Evolutionary conservation across 1,284 basidiomycete species (phyloP), one percentile per base, ranked within the genome.

Genomic region (Pholiota adiposa): DNA sequence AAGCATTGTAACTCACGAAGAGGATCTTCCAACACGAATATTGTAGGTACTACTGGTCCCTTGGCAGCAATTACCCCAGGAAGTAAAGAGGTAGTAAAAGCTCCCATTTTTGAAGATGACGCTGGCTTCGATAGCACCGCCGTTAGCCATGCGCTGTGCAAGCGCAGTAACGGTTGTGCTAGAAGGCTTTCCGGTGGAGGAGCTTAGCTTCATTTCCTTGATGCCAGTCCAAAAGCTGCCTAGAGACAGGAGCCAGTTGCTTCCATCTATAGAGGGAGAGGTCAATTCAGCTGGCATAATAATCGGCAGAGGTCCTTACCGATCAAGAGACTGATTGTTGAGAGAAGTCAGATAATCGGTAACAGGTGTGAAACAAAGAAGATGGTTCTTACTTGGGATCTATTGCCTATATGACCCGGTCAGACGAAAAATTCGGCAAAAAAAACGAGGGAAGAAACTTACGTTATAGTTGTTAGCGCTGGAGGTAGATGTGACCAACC

Each of bases 61-160:
- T 25, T 69, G 44, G 71, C 85, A 87, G 70, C 85, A 86, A 1
- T 72, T 73, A 64, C 85, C 85, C 83, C 83, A 86, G 14, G 78
- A 81, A 0, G 79, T 78, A 70, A 86, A 87, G 25, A 87, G 75
- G 64, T 87, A 87, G 69, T 77, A 86, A 67, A 74, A 85, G 44
- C 64, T 75, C 23, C 76, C 76, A 60, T 72, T 67, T 64, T 83
- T 77, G 72, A 71, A 83, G 41, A 85, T 74, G 27, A 71, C 72
- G 54, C 77, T 78, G 19, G 79, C 83, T 66, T 85, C 83, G 54
- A 84, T 76, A 3, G 80, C 81, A 1, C 78, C 80, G 50, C 67
- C 64, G 57, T 72, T 68, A 0, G 74, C 76, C 5, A 78, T 77
- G 31, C 83, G 80, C 56, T 75, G 67, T 33, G 83, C 79, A 33